Conservation (phyloP, 2,329 filamentous ascomycete genomes). For the Amphichorda felina region DNA sequence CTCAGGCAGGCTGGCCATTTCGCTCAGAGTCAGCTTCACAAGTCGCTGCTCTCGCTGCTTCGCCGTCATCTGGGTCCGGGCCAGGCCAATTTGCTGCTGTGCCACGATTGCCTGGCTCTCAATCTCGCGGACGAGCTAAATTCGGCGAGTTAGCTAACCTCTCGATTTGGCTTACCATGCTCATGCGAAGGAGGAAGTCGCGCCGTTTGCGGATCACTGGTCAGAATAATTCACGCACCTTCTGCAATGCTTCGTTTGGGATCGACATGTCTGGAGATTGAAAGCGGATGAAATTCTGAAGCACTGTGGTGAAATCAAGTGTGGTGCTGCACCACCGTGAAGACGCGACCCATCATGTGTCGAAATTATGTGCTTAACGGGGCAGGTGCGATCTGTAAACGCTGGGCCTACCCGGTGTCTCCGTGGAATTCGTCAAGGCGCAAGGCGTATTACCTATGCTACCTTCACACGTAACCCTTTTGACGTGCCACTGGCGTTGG, state of each 20-base stretch:
- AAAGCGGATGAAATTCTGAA: neutral
- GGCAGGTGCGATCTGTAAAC: no score
- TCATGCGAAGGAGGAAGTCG: no score
- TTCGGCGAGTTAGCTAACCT: conserved; percentile 3
- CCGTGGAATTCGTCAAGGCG: no score
- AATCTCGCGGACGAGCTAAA: conserved; percentile 82
- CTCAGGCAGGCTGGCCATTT: conserved; percentile 64
- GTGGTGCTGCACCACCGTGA: no score
- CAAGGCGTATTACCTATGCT: no score
- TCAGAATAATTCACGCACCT: conserved; percentile 41
- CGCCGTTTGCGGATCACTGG: neutral
- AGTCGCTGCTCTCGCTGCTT: conserved; percentile 86
- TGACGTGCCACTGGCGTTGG: no score
- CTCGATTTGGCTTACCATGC: no score
- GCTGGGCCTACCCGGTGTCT: no score
- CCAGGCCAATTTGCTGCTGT: conserved; percentile 83
- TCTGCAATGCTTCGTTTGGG: conserved; percentile 85
- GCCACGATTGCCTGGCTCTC: conserved; percentile 79
- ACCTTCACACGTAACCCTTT: no score
- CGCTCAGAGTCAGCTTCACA: conserved; percentile 74
- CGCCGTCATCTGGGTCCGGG: conserved; percentile 69
- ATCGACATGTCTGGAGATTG: conserved; percentile 60
- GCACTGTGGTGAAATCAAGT: no score
- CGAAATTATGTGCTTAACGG: no score
- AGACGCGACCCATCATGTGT: no score